phyloP scores from a whole-genome alignment of 148 eudicot species.

The Vaccinium vitisidaea region DNA sequence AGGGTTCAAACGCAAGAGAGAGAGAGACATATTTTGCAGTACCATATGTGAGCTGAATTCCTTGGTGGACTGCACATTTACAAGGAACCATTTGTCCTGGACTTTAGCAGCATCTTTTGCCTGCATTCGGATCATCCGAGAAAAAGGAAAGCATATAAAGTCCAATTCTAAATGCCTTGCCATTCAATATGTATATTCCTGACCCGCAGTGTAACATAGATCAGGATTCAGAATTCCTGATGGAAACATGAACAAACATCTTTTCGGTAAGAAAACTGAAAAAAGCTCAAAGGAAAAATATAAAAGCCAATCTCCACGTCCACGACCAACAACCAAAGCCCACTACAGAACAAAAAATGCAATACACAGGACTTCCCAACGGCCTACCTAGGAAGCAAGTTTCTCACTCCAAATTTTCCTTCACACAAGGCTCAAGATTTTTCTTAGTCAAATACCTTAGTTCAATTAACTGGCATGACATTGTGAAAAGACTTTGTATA shows the following conservation, averaged over 20 bases:
- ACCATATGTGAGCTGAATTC: conserved; percentile 99
- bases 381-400: conserved; percentile 2
- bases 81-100: conserved; percentile 83
- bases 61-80: conserved; percentile 81
- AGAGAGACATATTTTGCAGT: conserved; percentile 12
- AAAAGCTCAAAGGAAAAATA: not conserved
- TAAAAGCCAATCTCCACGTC: not conserved
- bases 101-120: conserved; percentile 80
- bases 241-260: not conserved
- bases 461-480: not conserved
- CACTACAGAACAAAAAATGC: not conserved
- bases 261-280: not conserved
- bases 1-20: not conserved
- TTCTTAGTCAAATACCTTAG: not conserved
- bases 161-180: not conserved
- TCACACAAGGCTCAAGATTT: not conserved
- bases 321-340: conserved; percentile 10
- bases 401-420: not conserved
- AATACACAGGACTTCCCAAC: not conserved
- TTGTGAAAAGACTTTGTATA: not conserved
- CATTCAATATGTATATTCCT: not conserved
- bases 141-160: not conserved
- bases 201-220: not conserved
- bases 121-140: conserved; percentile 31
- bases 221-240: not conserved